These are phyloP conservation scores for Apostasia shenzhenica DNA, from an alignment of 106 monocot species.

Conservation along the genomic window DNA sequence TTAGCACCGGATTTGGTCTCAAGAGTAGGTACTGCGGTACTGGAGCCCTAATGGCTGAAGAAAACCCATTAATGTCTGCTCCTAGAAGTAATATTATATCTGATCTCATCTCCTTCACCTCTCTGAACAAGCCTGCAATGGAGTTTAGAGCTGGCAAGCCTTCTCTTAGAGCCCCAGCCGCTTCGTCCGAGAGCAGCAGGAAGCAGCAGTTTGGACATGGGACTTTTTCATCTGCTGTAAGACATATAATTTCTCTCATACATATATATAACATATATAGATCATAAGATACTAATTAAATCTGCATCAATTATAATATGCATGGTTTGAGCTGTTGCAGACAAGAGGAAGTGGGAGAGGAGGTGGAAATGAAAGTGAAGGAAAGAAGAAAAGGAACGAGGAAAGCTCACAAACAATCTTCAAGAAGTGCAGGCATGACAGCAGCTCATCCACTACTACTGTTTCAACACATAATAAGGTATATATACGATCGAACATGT, in stretches of 20 bases:
- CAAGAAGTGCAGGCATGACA: slow-evolving; percentile 55
- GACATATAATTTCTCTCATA: neutral
- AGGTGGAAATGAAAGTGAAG: slow-evolving; percentile 26
- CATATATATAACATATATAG: neutral
- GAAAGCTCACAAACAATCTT: slow-evolving; percentile 29
- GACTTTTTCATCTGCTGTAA: slow-evolving; percentile 23
- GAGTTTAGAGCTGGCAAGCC: slow-evolving; percentile 14
- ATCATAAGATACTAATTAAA: neutral
- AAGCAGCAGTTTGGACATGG: slow-evolving; percentile 12
- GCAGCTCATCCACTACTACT: slow-evolving; percentile 14
- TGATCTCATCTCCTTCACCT: slow-evolving; percentile 30
- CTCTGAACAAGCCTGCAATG: slow-evolving; percentile 10
- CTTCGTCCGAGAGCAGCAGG: slow-evolving; percentile 15
- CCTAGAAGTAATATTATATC: slow-evolving; percentile 19
- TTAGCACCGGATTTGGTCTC: slow-evolving; percentile 5
- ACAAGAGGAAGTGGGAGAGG: slow-evolving; percentile 34
- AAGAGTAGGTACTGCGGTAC: slow-evolving; percentile 9
- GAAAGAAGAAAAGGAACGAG: slow-evolving; percentile 58
- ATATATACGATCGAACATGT: neutral
- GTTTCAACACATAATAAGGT: slow-evolving; percentile 23
- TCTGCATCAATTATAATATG: too few relatives aligned
- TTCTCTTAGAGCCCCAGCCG: neutral
- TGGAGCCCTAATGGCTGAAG: slow-evolving; percentile 10
- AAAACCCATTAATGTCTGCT: slow-evolving; percentile 12
- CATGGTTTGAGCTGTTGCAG: slow-evolving; percentile 14